phyloP scores from a whole-genome alignment of 2,329 filamentous ascomycete genomes.

The Diaporthe sp. region DNA sequence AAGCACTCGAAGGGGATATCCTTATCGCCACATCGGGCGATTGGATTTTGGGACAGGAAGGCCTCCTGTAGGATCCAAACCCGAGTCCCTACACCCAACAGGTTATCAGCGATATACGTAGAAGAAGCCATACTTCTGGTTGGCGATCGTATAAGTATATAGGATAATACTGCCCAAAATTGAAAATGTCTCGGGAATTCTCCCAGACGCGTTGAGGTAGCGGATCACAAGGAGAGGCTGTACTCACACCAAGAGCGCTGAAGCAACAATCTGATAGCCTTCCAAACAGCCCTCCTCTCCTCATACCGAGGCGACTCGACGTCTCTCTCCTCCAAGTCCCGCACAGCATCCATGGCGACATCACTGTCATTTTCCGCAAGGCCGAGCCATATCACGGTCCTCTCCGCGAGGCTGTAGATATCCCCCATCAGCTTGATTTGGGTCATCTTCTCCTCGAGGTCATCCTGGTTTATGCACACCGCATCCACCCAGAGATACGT shows the following conservation, averaged over 20 bases:
- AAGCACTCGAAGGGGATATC: not conserved
- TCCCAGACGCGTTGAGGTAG: not conserved
- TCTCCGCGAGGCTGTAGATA: not conserved
- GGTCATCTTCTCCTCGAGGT: not conserved
- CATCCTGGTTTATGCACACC: not conserved
- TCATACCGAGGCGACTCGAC: not conserved
- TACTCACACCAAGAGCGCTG: not conserved
- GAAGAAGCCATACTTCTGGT: not conserved
- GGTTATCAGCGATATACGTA: not conserved
- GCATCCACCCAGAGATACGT: not conserved
- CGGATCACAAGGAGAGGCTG: not conserved
- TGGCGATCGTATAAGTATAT: fast-evolving
- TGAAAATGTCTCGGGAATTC: fast-evolving
- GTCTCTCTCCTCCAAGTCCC: not conserved
- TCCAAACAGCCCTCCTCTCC: not conserved
- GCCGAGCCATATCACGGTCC: not conserved
- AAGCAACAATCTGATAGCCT: not conserved
- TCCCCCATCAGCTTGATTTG: not conserved
- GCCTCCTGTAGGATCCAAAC: not conserved
- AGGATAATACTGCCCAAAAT: fast-evolving
- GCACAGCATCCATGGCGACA: not conserved
- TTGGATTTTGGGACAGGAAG: not conserved
- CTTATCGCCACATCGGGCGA: not conserved
- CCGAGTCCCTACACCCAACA: not conserved
- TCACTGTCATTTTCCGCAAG: not conserved